Evolutionary conservation across 2,329 filamentous ascomycete species (phyloP), one percentile per base, ranked within the genome.

Genomic region (Neopestalotiopsis sp.): DNA sequence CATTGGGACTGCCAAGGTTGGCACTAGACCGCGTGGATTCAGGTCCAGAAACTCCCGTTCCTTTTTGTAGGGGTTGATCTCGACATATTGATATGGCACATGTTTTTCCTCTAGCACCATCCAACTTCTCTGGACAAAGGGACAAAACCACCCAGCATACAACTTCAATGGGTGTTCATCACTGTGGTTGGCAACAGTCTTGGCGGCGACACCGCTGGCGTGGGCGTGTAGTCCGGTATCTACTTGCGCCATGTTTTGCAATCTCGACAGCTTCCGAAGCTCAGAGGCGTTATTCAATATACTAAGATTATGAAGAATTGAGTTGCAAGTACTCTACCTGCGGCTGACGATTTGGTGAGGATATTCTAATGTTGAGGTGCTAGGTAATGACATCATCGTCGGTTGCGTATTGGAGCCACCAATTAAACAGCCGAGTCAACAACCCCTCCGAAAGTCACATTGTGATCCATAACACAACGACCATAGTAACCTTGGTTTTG

Each of bases 31-130:
- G 13, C 92, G 88, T 0, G 92, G 92, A 76, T 95, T 95, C 71
- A 95, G 83, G 9, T 86, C 84, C 28, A 95, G 83, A 34, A 94
- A 90, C 1, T 87, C 89, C 3, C 87, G 80, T 0, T 88, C 89
- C 75, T 95, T 95, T 78, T 90, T 83, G 82, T 94, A 94, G 0
- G 92, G 92, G 78, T 94, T 94, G 69, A 94, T 90, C 82, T 93
- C 91, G 71, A 92, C 84, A 78, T 93, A 94, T 80, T 94, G 90
- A 77, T 95, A 91, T 17, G 88, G 87, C 38, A 94, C 91, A 2
- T 84, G 80, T 78, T 95, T 94, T 77, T 94, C 92, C 74, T 90
- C 87, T 12, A 95, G 85, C 1, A 90, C 88, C 70, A 94, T 90
- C 90, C 92, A 94, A 14, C 87, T 85, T 20, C 92, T 87, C 81